These are phyloP conservation scores for Malassezia caprae DNA, from an alignment of 1,284 basidiomycete species.

Conservation along the genomic window DNA sequence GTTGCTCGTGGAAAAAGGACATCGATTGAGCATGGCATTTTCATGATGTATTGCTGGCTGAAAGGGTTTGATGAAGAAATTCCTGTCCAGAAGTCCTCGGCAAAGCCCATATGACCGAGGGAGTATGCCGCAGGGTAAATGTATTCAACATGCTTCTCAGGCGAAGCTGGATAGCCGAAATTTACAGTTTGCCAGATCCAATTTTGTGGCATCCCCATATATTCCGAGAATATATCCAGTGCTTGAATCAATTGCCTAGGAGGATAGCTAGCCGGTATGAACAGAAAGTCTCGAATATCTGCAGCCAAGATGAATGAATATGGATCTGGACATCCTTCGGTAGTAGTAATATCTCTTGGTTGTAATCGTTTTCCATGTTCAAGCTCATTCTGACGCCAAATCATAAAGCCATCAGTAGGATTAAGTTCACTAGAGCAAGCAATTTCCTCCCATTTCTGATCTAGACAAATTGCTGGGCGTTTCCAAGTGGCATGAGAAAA, in stretches of 20 bases:
- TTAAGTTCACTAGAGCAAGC: not conserved
- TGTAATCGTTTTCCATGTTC: not conserved
- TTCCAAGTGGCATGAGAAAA: not conserved
- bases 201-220: not conserved
- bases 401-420: not conserved
- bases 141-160: not conserved
- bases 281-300: not conserved
- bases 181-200: not conserved
- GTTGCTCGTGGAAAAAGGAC: not conserved
- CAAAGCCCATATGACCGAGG: not conserved
- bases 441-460: not conserved
- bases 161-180: not conserved
- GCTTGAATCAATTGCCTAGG: not conserved
- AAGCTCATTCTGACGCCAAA: not conserved
- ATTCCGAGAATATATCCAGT: not conserved
- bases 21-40: not conserved
- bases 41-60: not conserved
- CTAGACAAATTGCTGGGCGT: not conserved
- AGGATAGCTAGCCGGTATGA: not conserved
- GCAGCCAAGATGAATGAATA: constrained; percentile 5
- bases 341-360: not conserved
- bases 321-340: not conserved
- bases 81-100: not conserved
- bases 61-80: not conserved
- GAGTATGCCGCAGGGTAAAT: not conserved